A percentile compares a stretch with the other conserved stretches of the same genome.
Evolutionary conservation across 139 green algal genomes (phyloP).

Genomic region (Eudorina sp.): DNA sequence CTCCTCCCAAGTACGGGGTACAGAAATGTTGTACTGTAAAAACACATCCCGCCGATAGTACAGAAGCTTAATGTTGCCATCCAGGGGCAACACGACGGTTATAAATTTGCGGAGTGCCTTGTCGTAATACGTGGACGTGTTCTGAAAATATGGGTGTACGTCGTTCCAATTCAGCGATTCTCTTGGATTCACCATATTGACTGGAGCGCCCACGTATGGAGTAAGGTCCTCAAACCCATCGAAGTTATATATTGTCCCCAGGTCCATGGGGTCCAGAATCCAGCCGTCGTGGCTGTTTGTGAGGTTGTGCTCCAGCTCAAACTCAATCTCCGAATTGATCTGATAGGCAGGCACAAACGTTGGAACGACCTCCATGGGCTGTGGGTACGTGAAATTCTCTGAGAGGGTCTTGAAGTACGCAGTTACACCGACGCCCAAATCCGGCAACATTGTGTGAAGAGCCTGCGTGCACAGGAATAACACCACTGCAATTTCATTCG

Average conservation of each 20-base stretch:
- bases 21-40: constrained; percentile 8
- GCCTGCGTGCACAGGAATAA: constrained; percentile 25
- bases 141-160: constrained; percentile 52
- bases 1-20: constrained; percentile 57
- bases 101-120: constrained; percentile 14
- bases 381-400: constrained; percentile 18
- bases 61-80: constrained; percentile 54
- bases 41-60: constrained; percentile 59
- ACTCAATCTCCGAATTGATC: constrained; percentile 52
- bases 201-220: background rate
- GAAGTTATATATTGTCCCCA: constrained; percentile 38
- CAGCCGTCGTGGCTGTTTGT: constrained; percentile 51
- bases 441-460: constrained; percentile 53
- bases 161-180: constrained; percentile 29
- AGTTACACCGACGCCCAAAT: constrained; percentile 8
- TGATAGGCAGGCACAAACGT: constrained; percentile 47
- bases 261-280: constrained; percentile 49
- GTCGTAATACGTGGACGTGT: constrained; percentile 40
- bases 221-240: constrained; percentile 50
- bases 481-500: background rate
- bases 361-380: constrained; percentile 43
- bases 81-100: constrained; percentile 50
- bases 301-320: constrained; percentile 56
- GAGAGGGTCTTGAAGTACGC: constrained; percentile 14
- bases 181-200: background rate